phyloP scores from a whole-genome alignment of 345 rosid species.

The Rhizophora apiculata region DNA sequence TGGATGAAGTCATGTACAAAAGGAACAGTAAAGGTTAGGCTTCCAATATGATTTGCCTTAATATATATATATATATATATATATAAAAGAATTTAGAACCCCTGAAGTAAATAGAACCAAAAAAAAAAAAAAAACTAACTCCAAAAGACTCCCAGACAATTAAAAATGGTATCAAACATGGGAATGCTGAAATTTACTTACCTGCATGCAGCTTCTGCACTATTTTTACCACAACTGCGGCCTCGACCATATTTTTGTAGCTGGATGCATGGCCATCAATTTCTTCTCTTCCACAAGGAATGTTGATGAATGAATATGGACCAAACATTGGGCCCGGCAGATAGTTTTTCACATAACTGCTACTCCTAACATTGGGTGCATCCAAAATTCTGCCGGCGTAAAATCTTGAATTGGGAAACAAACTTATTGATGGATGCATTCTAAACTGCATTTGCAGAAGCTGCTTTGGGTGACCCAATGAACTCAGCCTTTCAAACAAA shows the following conservation, averaged over 20 bases:
- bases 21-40: too few species aligned
- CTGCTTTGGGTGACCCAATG: constrained; percentile 42
- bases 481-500: constrained; percentile 57
- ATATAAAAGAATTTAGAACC: too few species aligned
- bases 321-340: constrained; percentile 44
- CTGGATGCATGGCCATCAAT: constrained; percentile 27
- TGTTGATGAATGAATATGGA: constrained; percentile 49
- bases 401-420: constrained; percentile 51
- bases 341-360: constrained; percentile 23
- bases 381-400: constrained; percentile 45
- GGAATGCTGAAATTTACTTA: constrained; percentile 10
- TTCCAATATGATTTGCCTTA: too few species aligned
- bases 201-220: constrained; percentile 38
- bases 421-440: constrained; percentile 76
- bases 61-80: too few species aligned
- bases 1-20: too few species aligned
- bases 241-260: constrained; percentile 45
- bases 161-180: too few species aligned
- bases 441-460: constrained; percentile 58
- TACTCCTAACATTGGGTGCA: constrained; percentile 23
- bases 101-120: too few species aligned
- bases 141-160: too few species aligned
- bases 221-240: constrained; percentile 32
- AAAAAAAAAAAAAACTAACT: too few species aligned
- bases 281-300: constrained; percentile 40